Base-by-base conservation (phyloP, 169 alveolate genomes). In the Eimeria brunetti region DNA sequence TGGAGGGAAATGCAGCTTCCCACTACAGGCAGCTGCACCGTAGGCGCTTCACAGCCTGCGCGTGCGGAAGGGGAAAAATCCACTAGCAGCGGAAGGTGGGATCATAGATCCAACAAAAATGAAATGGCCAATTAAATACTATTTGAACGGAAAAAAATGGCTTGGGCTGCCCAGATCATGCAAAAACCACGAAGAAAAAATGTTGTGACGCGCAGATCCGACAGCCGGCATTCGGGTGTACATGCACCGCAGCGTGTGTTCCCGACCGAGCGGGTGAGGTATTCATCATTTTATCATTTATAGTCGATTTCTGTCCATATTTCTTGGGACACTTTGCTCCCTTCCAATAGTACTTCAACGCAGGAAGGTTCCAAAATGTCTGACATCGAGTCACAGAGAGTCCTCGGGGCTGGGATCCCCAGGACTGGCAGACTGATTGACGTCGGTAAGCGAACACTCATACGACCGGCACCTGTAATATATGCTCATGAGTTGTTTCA, bases 371-470 rank as follows among this genome's bases (percentile, higher is more conserved):
- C 92, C 62, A 64, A 86, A 86, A 86, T 86, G 92, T 86, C 92
- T 36, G 92, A 86, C 22, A 86, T 86, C 80, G 92, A 86, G 81
- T 86, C 92, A 1, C 92, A 86, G 92, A 53, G 92, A 86, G 92
- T 62, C 92, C 92, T 86, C 92, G 92, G 92, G 92, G 92, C 92
- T 86, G 92, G 92, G 67, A 53, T 86, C 81, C 92, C 92, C 83
- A 58, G 92, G 92, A 86, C 92, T 44, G 81, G 81, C 81, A 86
- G 80, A 49, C 24, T 86, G 71, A 86, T 86, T 44, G 92, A 86
- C 60, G 92, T 86, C 53, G 92, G 92, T 86, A 86, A 86, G 92
- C 41, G 18, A 46, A 41, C 49, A 62, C 76, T 27, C 78, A 20
- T 36, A 49, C 41, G 49, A 9, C 14, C 30, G 46, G 46, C 18